Percentiles rank a stretch among this genome's conserved stretches.
Evolutionary conservation across 805 yeast genomes (phyloP).

Genomic region (Zygosaccharomyces pseudorouxii): DNA sequence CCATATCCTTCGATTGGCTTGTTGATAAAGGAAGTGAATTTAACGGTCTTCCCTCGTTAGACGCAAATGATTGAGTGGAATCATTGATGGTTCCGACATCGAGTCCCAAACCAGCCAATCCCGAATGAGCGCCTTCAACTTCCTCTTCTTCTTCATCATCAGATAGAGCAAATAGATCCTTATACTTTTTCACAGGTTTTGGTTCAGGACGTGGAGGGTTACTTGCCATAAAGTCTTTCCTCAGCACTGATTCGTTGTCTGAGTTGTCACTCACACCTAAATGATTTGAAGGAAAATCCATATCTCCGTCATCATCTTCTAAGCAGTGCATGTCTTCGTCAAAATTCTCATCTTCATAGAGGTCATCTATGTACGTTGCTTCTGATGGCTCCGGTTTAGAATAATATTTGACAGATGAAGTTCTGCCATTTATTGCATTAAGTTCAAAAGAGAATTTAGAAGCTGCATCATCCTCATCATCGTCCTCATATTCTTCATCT

Average conservation of each 20-base stretch:
- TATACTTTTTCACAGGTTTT: conserved; percentile 17
- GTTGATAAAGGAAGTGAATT: neutral
- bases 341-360: conserved; percentile 39
- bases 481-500: conserved; percentile 6
- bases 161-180: conserved; percentile 27
- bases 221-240: neutral
- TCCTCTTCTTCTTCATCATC: conserved; percentile 18
- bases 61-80: neutral
- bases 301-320: conserved; percentile 27
- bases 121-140: neutral
- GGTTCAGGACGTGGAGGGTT: neutral
- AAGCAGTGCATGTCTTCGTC: conserved; percentile 41
- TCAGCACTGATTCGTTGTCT: conserved; percentile 1
- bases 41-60: neutral
- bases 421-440: conserved; percentile 44
- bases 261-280: conserved; percentile 18
- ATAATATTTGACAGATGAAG: conserved; percentile 51
- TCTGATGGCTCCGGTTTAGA: conserved; percentile 31
- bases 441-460: conserved; percentile 49
- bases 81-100: neutral
- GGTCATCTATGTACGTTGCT: conserved; percentile 38
- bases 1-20: neutral
- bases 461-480: conserved; percentile 23
- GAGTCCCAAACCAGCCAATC: neutral
- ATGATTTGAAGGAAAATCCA: conserved; percentile 34